Base-by-base conservation (phyloP, 192 early-diverging fungal genomes). In the Gaertneriomyces semiglobifer region DNA sequence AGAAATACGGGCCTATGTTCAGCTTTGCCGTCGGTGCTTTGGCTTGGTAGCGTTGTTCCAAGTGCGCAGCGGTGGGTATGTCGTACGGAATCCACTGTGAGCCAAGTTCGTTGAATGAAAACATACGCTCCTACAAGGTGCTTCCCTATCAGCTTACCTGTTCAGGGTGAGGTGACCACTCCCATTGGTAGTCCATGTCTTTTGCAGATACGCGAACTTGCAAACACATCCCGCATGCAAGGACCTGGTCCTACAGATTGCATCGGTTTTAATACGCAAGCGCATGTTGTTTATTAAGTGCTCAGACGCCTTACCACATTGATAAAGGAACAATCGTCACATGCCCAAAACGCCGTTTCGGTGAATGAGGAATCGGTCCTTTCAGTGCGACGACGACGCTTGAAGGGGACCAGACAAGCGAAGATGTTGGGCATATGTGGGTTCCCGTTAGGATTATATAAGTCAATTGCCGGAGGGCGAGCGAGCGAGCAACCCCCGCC, bases 51-150 rank as follows among this genome's bases (percentile, higher is more conserved):
- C 5, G 12, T 16, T 57, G 16, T 39, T 57, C 55, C 12, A 57
- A 38, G 33, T 14, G 4, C 55, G 55, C 14, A 4, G 55, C 55
- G 7, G 55, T 57, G 38, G 55, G 55, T 3, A 33, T 14, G 39
- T 57, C 55, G 39, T 57, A 57, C 12, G 55, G 33, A 8, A 57
- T 57, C 55, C 55, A 57, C 55, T 57, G 33, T 4, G 18, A 25
- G n/a, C 39, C 12, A 6, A 57, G 12, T 14, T 5, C 20, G 18
- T 5, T 6, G 55, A 57, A 14, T 16, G 4, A 5, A 5, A 57
- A 57, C 4, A 5, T 25, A 33, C 12, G 12, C 33, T 14, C 6
- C 3, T 38, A 5, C 14, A 6, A 14, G 38, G 33, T 9, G 14
- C 25, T 1, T 33, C 25, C 25, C 25, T 33, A 33, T 4, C n/a